Percentiles rank a stretch among this genome's conserved stretches.
phyloP scores from a whole-genome alignment of 352 stramenopile genomes.

The Phytophthora kernoviae region DNA sequence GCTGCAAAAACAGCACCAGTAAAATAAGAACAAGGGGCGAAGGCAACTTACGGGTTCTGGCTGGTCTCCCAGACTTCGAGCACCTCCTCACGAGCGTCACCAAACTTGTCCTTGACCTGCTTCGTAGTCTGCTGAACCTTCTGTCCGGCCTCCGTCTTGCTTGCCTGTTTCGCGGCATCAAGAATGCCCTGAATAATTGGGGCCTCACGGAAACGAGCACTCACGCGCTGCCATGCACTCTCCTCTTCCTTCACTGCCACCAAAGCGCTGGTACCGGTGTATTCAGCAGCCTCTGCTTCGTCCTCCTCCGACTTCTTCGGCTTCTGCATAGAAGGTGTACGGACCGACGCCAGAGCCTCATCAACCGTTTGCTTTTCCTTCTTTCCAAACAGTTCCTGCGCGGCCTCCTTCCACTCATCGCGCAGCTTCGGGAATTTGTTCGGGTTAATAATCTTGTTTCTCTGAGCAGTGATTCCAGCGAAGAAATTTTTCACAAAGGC shows the following conservation, averaged over 20 bases:
- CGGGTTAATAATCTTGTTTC: slow-evolving; percentile 66
- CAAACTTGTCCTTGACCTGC: slow-evolving; percentile 80
- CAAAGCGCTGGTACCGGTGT: slow-evolving; percentile 76
- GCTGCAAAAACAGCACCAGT: neutral
- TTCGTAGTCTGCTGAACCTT: slow-evolving; percentile 77
- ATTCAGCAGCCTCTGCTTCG: slow-evolving; percentile 51
- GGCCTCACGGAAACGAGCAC: slow-evolving; percentile 92
- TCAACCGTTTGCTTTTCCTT: slow-evolving; percentile 77
- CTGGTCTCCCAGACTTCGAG: slow-evolving; percentile 98
- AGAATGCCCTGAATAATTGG: slow-evolving; percentile 94
- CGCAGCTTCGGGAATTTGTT: slow-evolving; percentile 50
- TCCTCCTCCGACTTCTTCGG: slow-evolving; percentile 41
- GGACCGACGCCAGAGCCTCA: slow-evolving; percentile 74
- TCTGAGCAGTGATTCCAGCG: slow-evolving; percentile 47
- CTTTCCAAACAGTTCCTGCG: slow-evolving; percentile 79
- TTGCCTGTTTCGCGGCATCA: slow-evolving; percentile 79
- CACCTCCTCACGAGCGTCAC: slow-evolving; percentile 82
- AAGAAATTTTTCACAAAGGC: slow-evolving; percentile 72
- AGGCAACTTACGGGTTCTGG: slow-evolving; percentile 94
- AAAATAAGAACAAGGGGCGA: neutral
- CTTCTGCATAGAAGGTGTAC: slow-evolving; percentile 47
- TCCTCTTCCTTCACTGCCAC: slow-evolving; percentile 93
- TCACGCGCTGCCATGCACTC: slow-evolving; percentile 94
- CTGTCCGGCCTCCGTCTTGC: slow-evolving; percentile 75
- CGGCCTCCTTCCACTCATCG: slow-evolving; percentile 73